phyloP scores from a whole-genome alignment of 768 basidiomycete species.

The Crepidotus variabilis region DNA sequence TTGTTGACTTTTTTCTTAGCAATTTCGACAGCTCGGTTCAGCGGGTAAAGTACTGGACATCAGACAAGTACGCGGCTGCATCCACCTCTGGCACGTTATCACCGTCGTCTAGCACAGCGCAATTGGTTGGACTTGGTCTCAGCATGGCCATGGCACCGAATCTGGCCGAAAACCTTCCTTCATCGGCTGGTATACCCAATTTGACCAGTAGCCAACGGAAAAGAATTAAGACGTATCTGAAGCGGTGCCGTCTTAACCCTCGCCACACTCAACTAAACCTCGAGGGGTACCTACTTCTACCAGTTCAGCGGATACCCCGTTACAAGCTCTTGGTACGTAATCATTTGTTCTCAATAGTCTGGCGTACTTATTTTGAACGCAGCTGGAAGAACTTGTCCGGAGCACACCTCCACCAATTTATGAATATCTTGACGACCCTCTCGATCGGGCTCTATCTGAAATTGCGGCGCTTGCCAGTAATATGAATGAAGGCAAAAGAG shows the following conservation, averaged over 20 bases:
- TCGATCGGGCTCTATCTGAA: constrained; percentile 83
- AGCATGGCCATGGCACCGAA: constrained; percentile 48
- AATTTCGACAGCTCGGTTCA: constrained; percentile 93
- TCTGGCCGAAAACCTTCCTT: constrained; percentile 34
- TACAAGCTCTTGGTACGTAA: constrained; percentile 85
- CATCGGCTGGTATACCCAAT: constrained; percentile 42
- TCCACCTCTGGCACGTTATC: constrained; percentile 45
- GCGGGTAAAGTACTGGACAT: constrained; percentile 83
- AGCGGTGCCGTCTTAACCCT: constrained; percentile 86
- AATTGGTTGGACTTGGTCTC: constrained; percentile 60
- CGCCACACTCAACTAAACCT: constrained; percentile 91
- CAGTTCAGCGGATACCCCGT: constrained; percentile 96
- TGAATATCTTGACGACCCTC: constrained; percentile 74
- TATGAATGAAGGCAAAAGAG: constrained; percentile 98
- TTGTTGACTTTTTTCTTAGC: constrained; percentile 34
- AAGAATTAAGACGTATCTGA: constrained; percentile 85
- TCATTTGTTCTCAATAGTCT: constrained; percentile 4
- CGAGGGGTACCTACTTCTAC: constrained; percentile 90
- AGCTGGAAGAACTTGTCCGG: constrained; percentile 84
- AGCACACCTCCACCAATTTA: constrained; percentile 74
- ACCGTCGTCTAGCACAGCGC: constrained; percentile 57
- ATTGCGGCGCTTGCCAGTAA: constrained; percentile 86
- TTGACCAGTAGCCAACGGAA: constrained; percentile 81
- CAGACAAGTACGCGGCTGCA: constrained; percentile 42
- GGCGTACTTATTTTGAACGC: constrained; percentile 11